These are phyloP conservation scores for Trypanosoma theileri DNA, from an alignment of 208 protist species.

Conservation along the genomic window DNA sequence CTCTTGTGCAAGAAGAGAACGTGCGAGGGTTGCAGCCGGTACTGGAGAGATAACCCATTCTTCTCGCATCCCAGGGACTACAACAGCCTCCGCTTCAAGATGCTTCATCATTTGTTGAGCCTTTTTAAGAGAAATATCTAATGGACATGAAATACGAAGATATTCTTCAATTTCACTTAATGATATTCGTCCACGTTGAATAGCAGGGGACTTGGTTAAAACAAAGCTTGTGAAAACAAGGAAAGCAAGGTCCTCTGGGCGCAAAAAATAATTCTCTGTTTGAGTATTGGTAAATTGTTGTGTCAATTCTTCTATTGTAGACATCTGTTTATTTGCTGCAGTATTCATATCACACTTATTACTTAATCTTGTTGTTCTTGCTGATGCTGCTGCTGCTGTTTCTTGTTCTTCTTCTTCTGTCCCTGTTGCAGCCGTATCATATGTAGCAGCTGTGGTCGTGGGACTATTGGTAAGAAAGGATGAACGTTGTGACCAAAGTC, in stretches of 20 bases:
- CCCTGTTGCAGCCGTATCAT: conserved; percentile 2
- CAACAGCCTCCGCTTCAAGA: conserved; percentile 35
- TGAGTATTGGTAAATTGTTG: neutral
- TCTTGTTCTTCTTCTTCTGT: neutral
- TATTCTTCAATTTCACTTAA: conserved; percentile 49
- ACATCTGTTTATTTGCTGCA: neutral
- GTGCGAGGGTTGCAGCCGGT: conserved; percentile 8
- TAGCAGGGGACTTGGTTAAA: conserved; percentile 38
- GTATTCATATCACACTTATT: neutral
- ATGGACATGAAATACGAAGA: conserved; percentile 45
- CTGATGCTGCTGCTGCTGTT: neutral
- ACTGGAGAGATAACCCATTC: conserved; percentile 19
- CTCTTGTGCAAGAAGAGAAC: conserved; percentile 10
- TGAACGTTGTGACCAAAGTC: conserved; percentile 29
- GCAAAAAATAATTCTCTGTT: neutral
- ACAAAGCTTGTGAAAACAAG: conserved; percentile 61
- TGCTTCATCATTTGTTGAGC: conserved; percentile 32
- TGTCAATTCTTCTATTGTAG: conserved; percentile 3
- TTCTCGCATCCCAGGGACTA: neutral
- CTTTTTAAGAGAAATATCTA: conserved; percentile 41
- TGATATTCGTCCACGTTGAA: conserved; percentile 43
- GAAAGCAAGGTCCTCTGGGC: conserved; percentile 30
- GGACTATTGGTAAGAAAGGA: conserved; percentile 3
- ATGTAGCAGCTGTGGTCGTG: neutral
- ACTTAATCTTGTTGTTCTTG: no score